Base-by-base conservation (phyloP, 352 stramenopile species). In the Lagenidium sp. region DNA sequence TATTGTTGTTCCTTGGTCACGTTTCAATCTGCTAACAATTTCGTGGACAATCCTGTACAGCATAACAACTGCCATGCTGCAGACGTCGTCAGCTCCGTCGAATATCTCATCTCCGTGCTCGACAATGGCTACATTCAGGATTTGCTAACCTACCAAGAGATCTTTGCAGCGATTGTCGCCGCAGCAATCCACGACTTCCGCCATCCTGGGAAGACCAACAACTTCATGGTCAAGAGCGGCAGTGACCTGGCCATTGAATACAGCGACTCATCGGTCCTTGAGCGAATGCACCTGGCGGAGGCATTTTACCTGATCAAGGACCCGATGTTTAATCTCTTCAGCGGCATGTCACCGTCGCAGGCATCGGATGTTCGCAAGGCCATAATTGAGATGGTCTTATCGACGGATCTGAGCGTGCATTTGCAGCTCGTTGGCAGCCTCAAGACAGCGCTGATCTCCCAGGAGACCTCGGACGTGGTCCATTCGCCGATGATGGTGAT, bases 301-400 rank as follows among this genome's bases (percentile, higher is more conserved):
- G 76, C 82, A 2, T 94, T 94, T 44, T 79, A 83, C 47, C 49
- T 92, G 25, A 47, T 57, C 3, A 76, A 73, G 42, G 71, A 85
- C 26, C 74, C 72, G 12, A 46, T 78, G 15, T 68, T 82, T 29
- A 85, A 90, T 44, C 85, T 90, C 42, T 90, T 90, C 31, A 69
- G 69, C 8, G 69, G 72, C 10, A 60, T 95, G 31, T 59, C 57
- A 11, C 56, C 63, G 13, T 52, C 65, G 1, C 63, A 75, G 37
- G 72, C 70, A 40, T 73, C 65, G 1, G 76, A 92, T 39, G 70
- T 89, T 7, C 74, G 79, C 45, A 88, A 83, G 39, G 74, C 73
- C 11, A 89, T 92, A 41, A 82, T 92, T 8, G 74, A 91, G 36
- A 90, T 89, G 68, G 82, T 95, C 18, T 53, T 95, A 0, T 83